Evolutionary conservation across 2,329 filamentous ascomycete species (phyloP), one percentile per base, ranked within the genome.

Genomic region (Rhytidhysteron rufulum): DNA sequence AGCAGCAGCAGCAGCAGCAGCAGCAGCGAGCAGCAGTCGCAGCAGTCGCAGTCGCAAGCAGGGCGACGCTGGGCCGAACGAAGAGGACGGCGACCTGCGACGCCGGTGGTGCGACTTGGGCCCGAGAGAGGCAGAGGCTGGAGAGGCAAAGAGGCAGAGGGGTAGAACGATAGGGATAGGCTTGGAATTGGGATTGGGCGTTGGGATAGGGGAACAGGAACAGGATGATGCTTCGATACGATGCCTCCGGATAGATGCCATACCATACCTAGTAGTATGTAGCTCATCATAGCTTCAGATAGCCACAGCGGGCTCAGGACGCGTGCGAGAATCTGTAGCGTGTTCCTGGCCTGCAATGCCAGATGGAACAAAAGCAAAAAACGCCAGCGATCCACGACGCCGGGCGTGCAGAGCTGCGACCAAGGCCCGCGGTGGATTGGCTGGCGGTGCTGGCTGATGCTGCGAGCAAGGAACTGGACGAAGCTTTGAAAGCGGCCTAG

Each of bases 261-360:
- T n/a, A n/a, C n/a, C n/a, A n/a, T n/a, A n/a, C n/a, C n/a, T n/a
- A n/a, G n/a, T n/a, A n/a, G n/a, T n/a, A n/a, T n/a, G n/a, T n/a
- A n/a, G n/a, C n/a, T n/a, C n/a, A n/a, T n/a, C n/a, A n/a, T n/a
- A n/a, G n/a, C n/a, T n/a, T n/a, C n/a, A 39, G 45, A 36, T 41
- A 45, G 48, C 39, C 32, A 43, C 44, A 36, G 34, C 38, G 39
- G 41, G 49, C 47, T 50, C 39, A 45, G 53, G 53, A 55, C 51
- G 51, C 55, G 49, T 46, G 42, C 8, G 24, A 13, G 24, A 13
- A 13, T 27, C 24, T 27, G 13, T 27, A 27, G 57, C 55, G 55
- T 60, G 59, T 59, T 62, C 56, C 56, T 60, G 55, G 56, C 48
- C 51, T 46, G 38, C 46, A 47, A 44, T 50, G 55, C 48, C 48